Base-by-base conservation (phyloP, 1,284 basidiomycete genomes). In the Rhodotorula sp. region DNA sequence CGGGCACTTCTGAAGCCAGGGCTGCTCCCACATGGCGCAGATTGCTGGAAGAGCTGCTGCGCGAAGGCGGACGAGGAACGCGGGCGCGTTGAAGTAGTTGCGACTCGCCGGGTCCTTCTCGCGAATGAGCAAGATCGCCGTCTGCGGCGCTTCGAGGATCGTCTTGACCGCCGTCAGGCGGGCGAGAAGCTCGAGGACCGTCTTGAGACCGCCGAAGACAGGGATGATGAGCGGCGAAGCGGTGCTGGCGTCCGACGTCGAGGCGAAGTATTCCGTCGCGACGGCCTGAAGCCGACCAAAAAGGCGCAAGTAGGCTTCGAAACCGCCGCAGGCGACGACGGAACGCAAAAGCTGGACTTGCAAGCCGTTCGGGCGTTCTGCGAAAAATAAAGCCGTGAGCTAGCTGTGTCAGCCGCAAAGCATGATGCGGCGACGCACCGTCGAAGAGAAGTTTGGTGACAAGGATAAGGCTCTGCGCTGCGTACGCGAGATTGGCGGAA, bases 111-210 rank as follows among this genome's bases (percentile, higher is more conserved):
- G 56, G 58, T 75, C 68, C 80, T 89, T 91, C 80, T 91, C 90
- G 15, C 87, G 85, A n/a, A 87, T 88, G 63, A 86, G 81, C 28
- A 92, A 84, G 28, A 90, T 81, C 4, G 84, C 79, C 0, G 93
- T 95, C 79, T 98, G 94, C 2, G 87, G 84, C 18, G 91, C 91
- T 69, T 97, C 94, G 66, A 93, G 85, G 31, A 96, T 83, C 20
- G 90, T 86, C 75, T 89, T 90, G 44, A 89, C 86, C 1, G 89
- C 88, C 37, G 92, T 85, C 58, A 98, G 83, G 13, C 89, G 87
- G 67, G 87, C 84, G 44, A 98, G 82, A 47, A 97, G 82, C 72
- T 90, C 86, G 31, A 96, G 83, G 1, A 88, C 88, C 53, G 93
- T 87, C 80, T 92, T 92, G 64, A 96, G 80, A 13, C 89, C 91